Base-by-base conservation (phyloP, 495 filamentous ascomycete species). In the Podospora pseudopauciseta region DNA sequence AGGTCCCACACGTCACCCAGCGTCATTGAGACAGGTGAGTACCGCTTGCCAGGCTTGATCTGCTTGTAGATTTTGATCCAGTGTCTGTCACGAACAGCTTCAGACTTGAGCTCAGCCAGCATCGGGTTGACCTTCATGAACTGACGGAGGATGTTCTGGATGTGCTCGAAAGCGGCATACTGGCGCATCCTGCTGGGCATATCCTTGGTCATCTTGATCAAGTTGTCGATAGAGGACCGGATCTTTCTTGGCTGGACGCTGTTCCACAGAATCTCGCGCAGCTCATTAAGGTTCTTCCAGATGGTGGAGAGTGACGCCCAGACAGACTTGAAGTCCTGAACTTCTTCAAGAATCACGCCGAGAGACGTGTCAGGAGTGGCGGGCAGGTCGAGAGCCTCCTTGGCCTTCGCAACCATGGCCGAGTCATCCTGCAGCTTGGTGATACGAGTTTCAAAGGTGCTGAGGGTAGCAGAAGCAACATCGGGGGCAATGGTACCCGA, bases 111-210 rank as follows among this genome's bases (percentile, higher is more conserved):
- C 67, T 99, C 95, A 3, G 89, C 84, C 5, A 99, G 82, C 27
- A 98, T 82, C 18, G 89, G 82, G 73, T 97, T 99, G 70, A 94
- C 91, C 77, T 97, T 97, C 72, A 97, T 83, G 26, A 94, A 82
- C 71, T 92, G 87, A 9, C 92, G 91, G n/a, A 98, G 85, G 28
- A 94, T 89, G 67, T 88, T 91, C 73, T 99, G 95, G 39, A 98
- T 91, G 73, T 99, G 94, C 78, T 98, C 95, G 77, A 99, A 99
- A 15, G 95, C 96, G 70, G 95, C 95, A 78, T 99, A 99, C 73
- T 99, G 95, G 60, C 95, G 89, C 96, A 98, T 99, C 58, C 95
- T 89, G 78, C 92, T 96, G 0, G 95, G 95, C 95, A 99, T 99
- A 68, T 98, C 94, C 81, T 97, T 99, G 60, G 93, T 97, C 90